phyloP scores from a whole-genome alignment of 2,329 filamentous ascomycete species.

The Alternaria ventricosa region DNA sequence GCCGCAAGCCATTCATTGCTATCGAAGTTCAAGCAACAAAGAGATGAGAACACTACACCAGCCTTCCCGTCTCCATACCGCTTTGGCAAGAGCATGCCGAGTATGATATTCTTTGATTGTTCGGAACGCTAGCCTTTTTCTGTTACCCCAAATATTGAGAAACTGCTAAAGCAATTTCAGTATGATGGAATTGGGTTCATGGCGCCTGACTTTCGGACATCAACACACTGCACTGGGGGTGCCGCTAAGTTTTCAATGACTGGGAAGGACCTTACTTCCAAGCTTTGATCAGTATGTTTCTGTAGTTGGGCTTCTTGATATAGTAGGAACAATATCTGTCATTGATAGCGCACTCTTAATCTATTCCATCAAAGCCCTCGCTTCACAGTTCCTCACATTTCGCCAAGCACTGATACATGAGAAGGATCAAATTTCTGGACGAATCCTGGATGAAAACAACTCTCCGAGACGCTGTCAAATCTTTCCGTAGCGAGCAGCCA shows the following conservation, averaged over 20 bases:
- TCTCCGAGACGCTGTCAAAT: not conserved
- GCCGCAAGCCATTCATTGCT: constrained; percentile 57
- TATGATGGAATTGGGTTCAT: constrained; percentile 35
- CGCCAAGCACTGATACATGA: not conserved
- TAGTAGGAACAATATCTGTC: not conserved
- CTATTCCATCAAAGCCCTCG: not conserved
- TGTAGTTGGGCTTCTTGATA: not conserved
- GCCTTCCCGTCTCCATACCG: constrained; percentile 61
- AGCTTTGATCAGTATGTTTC: not conserved
- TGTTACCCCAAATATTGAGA: constrained; percentile 51
- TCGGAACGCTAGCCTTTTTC: constrained; percentile 59
- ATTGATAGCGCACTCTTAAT: not conserved
- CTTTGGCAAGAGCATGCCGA: constrained; percentile 64
- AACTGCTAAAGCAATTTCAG: constrained; percentile 44
- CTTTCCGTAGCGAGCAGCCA: not conserved
- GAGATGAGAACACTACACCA: constrained; percentile 67
- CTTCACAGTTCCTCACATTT: not conserved
- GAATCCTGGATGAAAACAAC: not conserved
- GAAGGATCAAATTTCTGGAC: not conserved
- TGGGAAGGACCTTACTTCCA: not conserved
- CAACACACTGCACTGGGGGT: constrained; percentile 13
- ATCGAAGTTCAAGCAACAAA: constrained; percentile 66
- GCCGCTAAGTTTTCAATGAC: constrained; percentile 12
- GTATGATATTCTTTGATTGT: constrained; percentile 61
- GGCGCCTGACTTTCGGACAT: constrained; percentile 16